Evolutionary conservation across 140 eudicot genomes (phyloP), one percentile per base, ranked within the genome.

Genomic region (Oenanthe javanica): DNA sequence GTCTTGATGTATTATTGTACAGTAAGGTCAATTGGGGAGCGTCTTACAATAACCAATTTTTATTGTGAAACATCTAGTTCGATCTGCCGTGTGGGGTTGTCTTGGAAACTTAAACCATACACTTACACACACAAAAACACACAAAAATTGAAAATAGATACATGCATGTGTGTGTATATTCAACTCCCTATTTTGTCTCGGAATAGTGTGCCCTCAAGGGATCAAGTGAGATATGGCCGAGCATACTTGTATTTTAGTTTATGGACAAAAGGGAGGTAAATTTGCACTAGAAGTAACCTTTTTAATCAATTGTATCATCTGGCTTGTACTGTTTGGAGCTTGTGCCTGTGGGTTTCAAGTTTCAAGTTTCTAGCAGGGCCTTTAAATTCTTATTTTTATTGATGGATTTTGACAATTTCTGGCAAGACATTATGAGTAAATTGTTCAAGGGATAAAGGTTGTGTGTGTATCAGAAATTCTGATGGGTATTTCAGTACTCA

Each of bases 1-100:
- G 87, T 85, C 84, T 55, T 77, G 42, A 59, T 77, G 36, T 82
- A 79, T 73, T 67, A 81, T 84, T 87, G 49, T 76, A 73, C 73
- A 36, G 27, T 55, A 80, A 87, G 84, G 90, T 87, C 90, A 87
- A 87, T 12, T 77, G 64, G 6, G 64, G 79, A 25, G 79, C 46
- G 48, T 75, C 45, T 19, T 1, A 31, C 36, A 31, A 8, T 75
- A 49, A 36, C 61, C 16, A 9, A 49, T 10, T 75, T 1, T 23
- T 4, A 45, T 49, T 75, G 79, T 75, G 78, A 2, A 74, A 23
- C 79, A 49, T 75, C 46, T 49, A 14, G 64, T 75, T 75, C 6
- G 2, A 63, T 63, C 43, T 18, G 43, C 63, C 61, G 4, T 48
- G 61, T 48, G 61, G 78, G 63, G 13, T 48, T 75, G 45, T 75